phyloP scores from a whole-genome alignment of 192 early-diverging fungal species.

The Linnemannia hyalina region DNA sequence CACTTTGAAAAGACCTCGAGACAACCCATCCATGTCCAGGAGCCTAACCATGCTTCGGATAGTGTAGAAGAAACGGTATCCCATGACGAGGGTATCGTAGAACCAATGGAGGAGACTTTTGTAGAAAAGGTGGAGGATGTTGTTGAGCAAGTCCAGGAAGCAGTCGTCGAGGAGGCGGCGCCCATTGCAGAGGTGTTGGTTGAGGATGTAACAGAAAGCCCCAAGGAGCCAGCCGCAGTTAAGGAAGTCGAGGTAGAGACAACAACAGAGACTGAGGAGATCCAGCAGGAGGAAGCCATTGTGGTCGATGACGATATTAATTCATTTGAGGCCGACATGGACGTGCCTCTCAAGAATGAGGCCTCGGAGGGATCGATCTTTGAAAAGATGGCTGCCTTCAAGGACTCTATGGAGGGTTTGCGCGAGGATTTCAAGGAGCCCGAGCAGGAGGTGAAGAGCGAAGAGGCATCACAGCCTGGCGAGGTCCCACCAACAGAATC shows the following conservation, averaged over 20 bases:
- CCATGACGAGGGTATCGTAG: neutral
- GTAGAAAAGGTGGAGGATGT: neutral
- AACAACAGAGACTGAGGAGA: neutral
- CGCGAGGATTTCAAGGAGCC: neutral
- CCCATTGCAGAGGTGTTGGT: slow-evolving; percentile 13
- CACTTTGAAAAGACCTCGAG: slow-evolving; percentile 19
- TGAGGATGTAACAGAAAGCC: neutral
- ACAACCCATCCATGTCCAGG: slow-evolving; percentile 28
- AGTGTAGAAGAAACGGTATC: neutral
- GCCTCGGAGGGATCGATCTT: neutral
- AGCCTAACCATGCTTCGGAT: neutral
- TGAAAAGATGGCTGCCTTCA: slow-evolving; percentile 5
- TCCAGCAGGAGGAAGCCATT: neutral
- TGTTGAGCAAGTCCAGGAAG: slow-evolving; percentile 4
- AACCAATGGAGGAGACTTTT: slow-evolving; percentile 9
- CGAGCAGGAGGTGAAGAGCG: neutral
- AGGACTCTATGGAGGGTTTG: slow-evolving; percentile 5
- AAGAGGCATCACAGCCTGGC: neutral
- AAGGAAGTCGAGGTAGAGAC: neutral
- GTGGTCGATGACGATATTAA: neutral
- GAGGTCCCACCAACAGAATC: neutral
- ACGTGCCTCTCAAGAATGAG: neutral
- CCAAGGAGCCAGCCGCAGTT: neutral
- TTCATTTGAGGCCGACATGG: neutral
- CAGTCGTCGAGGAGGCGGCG: neutral